Evolutionary conservation across 495 filamentous ascomycete genomes (phyloP).

Genomic region (Penicillium samsonianum): DNA sequence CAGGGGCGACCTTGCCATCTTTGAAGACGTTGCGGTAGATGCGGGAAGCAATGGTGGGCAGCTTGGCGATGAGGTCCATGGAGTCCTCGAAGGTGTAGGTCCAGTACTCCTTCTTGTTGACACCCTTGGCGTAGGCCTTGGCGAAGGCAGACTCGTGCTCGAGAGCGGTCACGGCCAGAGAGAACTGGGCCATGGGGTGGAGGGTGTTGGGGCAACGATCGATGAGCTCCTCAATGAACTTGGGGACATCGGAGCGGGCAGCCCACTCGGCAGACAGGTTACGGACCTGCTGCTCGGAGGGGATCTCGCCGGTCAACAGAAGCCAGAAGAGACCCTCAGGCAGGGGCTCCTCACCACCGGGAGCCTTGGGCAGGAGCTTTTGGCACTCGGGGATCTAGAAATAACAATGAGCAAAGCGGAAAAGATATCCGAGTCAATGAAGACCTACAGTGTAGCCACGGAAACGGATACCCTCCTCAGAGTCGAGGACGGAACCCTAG

Average conservation of each 20-base stretch:
- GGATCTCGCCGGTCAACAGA: slow-evolving; percentile 94
- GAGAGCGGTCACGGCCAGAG: slow-evolving; percentile 92
- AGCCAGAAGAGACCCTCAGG: slow-evolving; percentile 99
- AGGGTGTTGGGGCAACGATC: slow-evolving; percentile 98
- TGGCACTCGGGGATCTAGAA: slow-evolving; percentile 94
- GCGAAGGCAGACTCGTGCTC: slow-evolving; percentile 97
- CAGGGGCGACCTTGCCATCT: slow-evolving; percentile 93
- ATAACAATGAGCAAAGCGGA: slow-evolving; percentile 21
- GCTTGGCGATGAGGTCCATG: slow-evolving; percentile 99
- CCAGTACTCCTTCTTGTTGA: slow-evolving; percentile 99
- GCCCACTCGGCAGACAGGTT: slow-evolving; percentile 98
- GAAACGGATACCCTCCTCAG: slow-evolving; percentile 99
- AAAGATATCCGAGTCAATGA: neutral
- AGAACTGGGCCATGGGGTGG: slow-evolving; percentile 99
- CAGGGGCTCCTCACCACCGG: slow-evolving; percentile 92
- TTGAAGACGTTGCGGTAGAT: slow-evolving; percentile 99
- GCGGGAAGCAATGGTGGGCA: slow-evolving; percentile 93
- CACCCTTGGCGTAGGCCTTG: slow-evolving; percentile 96
- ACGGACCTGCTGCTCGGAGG: slow-evolving; percentile 94
- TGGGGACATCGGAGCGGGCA: slow-evolving; percentile 91
- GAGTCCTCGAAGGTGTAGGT: slow-evolving; percentile 98
- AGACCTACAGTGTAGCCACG: slow-evolving; percentile 83
- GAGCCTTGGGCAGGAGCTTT: slow-evolving; percentile 92
- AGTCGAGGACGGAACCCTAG: slow-evolving; percentile 91
- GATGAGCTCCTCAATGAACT: slow-evolving; percentile 97